Percentiles rank a stretch among this genome's conserved stretches.
These are phyloP conservation scores for Neurospora sublineolata DNA, from an alignment of 495 filamentous ascomycete species.

Conservation along the genomic window DNA sequence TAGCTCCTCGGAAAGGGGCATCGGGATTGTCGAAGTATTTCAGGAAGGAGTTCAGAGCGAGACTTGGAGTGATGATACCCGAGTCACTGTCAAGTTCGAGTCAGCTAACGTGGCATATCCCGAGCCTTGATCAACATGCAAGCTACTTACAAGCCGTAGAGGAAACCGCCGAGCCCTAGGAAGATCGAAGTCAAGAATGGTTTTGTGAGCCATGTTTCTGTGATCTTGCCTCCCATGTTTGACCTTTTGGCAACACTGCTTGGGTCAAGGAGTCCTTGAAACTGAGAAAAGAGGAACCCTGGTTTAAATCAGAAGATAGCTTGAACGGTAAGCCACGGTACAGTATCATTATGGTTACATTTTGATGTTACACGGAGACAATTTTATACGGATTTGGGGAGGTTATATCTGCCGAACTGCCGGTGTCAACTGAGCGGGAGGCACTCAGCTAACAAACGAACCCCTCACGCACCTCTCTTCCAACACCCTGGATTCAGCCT, in stretches of 20 bases:
- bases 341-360: neutral
- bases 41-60: constrained; percentile 34
- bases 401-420: neutral
- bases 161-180: constrained; percentile 24
- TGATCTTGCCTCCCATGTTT: neutral
- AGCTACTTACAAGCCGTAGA: constrained; percentile 23
- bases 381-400: neutral
- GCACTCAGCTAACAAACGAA: neutral
- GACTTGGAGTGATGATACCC: constrained; percentile 33
- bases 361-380: neutral
- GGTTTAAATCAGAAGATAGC: neutral
- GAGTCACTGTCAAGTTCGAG: constrained; percentile 17
- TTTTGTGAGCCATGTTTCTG: constrained; percentile 16
- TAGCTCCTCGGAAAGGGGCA: constrained; percentile 33
- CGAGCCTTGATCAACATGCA: neutral
- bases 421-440: neutral
- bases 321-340: neutral
- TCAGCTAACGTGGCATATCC: neutral
- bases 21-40: constrained; percentile 30
- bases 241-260: neutral
- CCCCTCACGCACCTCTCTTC: neutral
- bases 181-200: constrained; percentile 24
- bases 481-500: neutral
- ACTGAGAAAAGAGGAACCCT: neutral
- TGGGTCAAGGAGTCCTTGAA: neutral